Base-by-base conservation (phyloP, 2,329 filamentous ascomycete genomes). In the Hypoxylon sp. region DNA sequence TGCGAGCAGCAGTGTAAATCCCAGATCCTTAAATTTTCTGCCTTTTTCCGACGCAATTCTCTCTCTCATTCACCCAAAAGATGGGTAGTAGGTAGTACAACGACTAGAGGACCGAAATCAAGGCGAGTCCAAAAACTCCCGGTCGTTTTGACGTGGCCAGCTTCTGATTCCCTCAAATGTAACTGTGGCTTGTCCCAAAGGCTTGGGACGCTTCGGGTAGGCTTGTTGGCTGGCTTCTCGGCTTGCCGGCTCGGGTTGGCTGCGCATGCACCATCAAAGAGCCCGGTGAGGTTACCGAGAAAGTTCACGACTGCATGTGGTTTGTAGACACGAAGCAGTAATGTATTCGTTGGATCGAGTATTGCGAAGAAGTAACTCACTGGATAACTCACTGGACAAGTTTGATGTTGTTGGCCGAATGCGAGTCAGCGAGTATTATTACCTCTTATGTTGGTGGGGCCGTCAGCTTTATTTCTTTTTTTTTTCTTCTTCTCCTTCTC, bases 191-290 rank as follows among this genome's bases (percentile, higher is more conserved):
- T 69, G 68, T 69, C 66, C 68, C 68, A 63, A 58, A 36, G 60
- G 58, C 56, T 49, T 70, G 65, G 67, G 36, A 68, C 65, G 23
- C 68, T 57, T 66, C 59, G 46, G 58, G 65, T 65, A 53, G 63
- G 50, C 68, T 69, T 61, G 58, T 62, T 50, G 49, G 56, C 36
- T 67, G 48, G 50, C 51, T 57, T 52, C 48, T 68, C 68, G 68
- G 68, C 66, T 71, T 67, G 68, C 68, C 68, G 68, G 60, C 60
- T 71, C 68, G 68, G 68, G 52, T 53, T 68, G 60, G 56, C 51
- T 65, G 65, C 51, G 58, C 61, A 65, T 67, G 56, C 56, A 68
- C 55, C 49, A 68, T 43, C 60, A 46, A 21, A 70, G 32, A 19
- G 25, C 52, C 55, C 52, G 25, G 56, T 63, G 65, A 65, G 32